phyloP scores from a whole-genome alignment of 176 grass and related monocot species.

The Ensete ventricosum region DNA sequence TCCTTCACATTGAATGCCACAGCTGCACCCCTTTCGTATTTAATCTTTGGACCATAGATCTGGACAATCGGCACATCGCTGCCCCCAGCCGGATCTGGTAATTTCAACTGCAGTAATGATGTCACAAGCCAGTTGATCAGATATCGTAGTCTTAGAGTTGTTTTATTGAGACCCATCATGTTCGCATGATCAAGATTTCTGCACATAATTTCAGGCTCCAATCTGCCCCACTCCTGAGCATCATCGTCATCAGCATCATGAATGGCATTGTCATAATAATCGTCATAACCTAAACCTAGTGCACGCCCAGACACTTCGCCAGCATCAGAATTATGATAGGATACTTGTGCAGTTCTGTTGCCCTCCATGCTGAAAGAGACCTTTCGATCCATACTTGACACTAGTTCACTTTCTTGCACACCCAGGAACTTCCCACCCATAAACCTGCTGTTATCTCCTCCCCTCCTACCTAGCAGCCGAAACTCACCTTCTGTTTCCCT shows the following conservation, averaged over 20 bases:
- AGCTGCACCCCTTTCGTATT: conserved; percentile 93
- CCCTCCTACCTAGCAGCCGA: conserved; percentile 79
- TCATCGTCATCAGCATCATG: conserved; percentile 65
- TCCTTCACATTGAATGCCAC: conserved; percentile 96
- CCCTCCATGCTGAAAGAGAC: conserved; percentile 77
- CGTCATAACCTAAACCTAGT: conserved; percentile 6
- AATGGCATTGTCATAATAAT: conserved; percentile 54
- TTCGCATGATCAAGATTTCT: conserved; percentile 90
- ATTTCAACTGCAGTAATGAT: conserved; percentile 68
- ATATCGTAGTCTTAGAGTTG: conserved; percentile 71
- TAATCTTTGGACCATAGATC: conserved; percentile 96
- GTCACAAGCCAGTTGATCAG: conserved; percentile 96
- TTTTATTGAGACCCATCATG: conserved; percentile 88
- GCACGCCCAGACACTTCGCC: conserved; percentile 75
- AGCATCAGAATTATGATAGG: conserved; percentile 47
- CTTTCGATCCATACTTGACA: conserved; percentile 55
- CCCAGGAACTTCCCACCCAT: conserved; percentile 62
- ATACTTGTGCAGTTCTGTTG: conserved; percentile 37
- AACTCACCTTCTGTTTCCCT: conserved; percentile 94
- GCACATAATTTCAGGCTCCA: conserved; percentile 81
- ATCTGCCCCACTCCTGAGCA: conserved; percentile 43
- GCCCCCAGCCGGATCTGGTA: conserved; percentile 64
- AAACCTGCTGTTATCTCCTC: conserved; percentile 42
- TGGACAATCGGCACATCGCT: conserved; percentile 54
- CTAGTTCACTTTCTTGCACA: conserved; percentile 51